Base-by-base conservation (phyloP, 495 filamentous ascomycete species). In the Durotheca rogersii region DNA sequence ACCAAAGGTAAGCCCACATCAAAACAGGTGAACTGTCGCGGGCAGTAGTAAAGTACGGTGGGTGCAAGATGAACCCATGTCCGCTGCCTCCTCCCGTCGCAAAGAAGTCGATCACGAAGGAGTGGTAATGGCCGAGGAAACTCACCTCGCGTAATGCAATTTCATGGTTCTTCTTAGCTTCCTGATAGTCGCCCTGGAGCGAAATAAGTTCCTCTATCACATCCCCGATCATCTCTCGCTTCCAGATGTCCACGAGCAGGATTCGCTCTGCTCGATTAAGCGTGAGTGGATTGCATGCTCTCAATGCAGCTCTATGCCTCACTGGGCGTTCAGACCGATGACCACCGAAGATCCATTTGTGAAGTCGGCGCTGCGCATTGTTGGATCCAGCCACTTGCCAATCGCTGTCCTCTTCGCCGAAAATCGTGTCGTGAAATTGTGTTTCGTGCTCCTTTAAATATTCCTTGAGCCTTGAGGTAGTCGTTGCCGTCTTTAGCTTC, bases 101-200 rank as follows among this genome's bases (percentile, higher is more conserved):
- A n/a, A n/a, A n/a, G n/a, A n/a, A n/a, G n/a, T n/a, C n/a, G n/a
- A n/a, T n/a, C n/a, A n/a, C n/a, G n/a, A n/a, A n/a, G n/a, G n/a
- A n/a, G n/a, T n/a, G n/a, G n/a, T n/a, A n/a, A n/a, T n/a, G n/a
- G n/a, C 9, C 23, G 9, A 9, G 23, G 23, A 27, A 27, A 44
- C 49, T 33, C 34, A 52, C 49, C n/a, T 49, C 52, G 4, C 69
- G 56, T n/a, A 62, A 51, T 6, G 69, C 64, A 10, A 53, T 47
- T 38, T 57, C 35, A 43, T 75, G 72, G 0, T 45, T 38, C 11
- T 18, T 43, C 21, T 34, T 56, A 2, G 56, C 41, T 3, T 47
- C 15, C 7, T 41, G 46, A 27, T 51, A 31, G 20, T 51, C 36
- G 20, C 34, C 11, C 14, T 50, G 34, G 31, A 56, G 45, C 21